phyloP scores from a whole-genome alignment of 345 rosid genomes.

The Cardamine resedifolia region DNA sequence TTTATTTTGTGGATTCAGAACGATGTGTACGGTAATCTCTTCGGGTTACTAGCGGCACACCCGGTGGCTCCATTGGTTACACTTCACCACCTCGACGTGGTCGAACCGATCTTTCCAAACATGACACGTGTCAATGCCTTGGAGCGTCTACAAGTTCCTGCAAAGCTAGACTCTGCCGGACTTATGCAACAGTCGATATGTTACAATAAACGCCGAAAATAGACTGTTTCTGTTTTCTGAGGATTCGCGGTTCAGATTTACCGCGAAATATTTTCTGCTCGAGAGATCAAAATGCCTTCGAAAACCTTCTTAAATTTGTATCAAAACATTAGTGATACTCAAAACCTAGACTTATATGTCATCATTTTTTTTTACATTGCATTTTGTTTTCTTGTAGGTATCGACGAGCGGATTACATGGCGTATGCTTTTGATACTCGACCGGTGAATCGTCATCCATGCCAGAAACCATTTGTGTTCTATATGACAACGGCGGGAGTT shows the following conservation, averaged over 20 bases:
- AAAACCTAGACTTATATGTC: neutral
- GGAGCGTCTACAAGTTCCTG: slow-evolving; percentile 56
- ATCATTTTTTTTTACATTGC: no score
- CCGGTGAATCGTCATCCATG: slow-evolving; percentile 90
- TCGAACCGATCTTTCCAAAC: slow-evolving; percentile 91
- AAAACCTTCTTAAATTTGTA: slow-evolving; percentile 82
- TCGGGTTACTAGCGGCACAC: slow-evolving; percentile 93
- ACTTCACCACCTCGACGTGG: slow-evolving; percentile 89
- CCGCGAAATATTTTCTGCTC: slow-evolving; percentile 76
- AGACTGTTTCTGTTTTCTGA: slow-evolving; percentile 95
- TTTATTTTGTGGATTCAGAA: slow-evolving; percentile 49
- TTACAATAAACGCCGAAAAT: slow-evolving; percentile 63
- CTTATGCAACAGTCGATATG: slow-evolving; percentile 97
- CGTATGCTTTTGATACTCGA: slow-evolving; percentile 91
- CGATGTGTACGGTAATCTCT: slow-evolving; percentile 91
- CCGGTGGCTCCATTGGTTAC: slow-evolving; percentile 87
- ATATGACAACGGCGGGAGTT: slow-evolving; percentile 53
- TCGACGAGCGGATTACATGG: slow-evolving; percentile 79
- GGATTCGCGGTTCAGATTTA: slow-evolving; percentile 88
- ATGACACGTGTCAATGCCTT: slow-evolving; percentile 73
- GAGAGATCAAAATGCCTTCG: slow-evolving; percentile 96
- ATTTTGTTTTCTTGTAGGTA: slow-evolving; percentile 20
- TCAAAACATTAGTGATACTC: neutral
- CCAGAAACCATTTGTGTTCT: slow-evolving; percentile 88
- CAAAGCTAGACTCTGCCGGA: slow-evolving; percentile 78